Conservation (phyloP, 1,139 yeast species). For the Pneumocystis murina region DNA sequence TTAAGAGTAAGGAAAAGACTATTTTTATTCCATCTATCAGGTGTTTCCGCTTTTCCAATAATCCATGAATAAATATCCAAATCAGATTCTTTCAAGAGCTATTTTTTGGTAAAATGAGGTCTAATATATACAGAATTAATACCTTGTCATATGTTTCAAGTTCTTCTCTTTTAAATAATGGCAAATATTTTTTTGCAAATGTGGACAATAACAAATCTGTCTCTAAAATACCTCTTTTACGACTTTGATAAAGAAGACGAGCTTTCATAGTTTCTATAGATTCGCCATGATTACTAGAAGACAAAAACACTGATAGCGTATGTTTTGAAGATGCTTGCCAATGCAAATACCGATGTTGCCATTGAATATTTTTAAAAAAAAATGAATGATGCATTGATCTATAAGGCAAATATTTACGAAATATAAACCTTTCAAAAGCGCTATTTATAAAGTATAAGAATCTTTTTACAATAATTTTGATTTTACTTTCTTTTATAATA, state of each 20-base stretch:
- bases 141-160: conserved; percentile 65
- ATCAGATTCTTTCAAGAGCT: conserved; percentile 74
- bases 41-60: conserved; percentile 61
- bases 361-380: not conserved
- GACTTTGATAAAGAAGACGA: conserved; percentile 72
- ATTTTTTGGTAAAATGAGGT: not conserved
- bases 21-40: conserved; percentile 65
- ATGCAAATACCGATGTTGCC: not conserved
- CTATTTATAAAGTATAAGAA: not conserved
- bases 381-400: not conserved
- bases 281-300: conserved; percentile 37
- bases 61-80: conserved; percentile 99
- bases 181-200: conserved; percentile 64
- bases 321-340: conserved; percentile 28
- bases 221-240: conserved; percentile 92
- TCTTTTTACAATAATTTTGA: not conserved
- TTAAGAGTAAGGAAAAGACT: conserved; percentile 50
- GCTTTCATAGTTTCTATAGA: conserved; percentile 65
- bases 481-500: not conserved
- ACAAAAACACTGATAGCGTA: conserved; percentile 50
- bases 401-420: not conserved
- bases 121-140: not conserved
- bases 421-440: not conserved
- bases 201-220: conserved; percentile 73
- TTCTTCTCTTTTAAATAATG: conserved; percentile 45